Conservation (phyloP, 257 asterid genomes). For the Anisodus acutangulus region DNA sequence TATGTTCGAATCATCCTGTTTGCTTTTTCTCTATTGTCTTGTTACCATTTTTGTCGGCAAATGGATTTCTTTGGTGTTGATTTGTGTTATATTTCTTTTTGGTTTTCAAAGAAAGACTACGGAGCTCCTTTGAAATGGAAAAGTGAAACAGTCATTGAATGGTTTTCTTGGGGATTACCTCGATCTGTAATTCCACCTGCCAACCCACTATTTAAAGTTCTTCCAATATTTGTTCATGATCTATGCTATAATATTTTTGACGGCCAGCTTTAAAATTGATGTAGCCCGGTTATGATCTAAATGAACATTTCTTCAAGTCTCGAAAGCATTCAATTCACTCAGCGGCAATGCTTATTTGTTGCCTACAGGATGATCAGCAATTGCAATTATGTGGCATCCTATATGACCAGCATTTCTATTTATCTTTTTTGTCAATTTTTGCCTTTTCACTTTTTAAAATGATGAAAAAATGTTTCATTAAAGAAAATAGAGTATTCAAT, state of each 20-base stretch:
- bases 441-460: no score
- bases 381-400: background rate
- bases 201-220: background rate
- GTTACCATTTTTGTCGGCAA: background rate
- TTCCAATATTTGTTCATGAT: background rate
- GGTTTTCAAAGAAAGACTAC: background rate
- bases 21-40: constrained; percentile 18
- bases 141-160: background rate
- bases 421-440: no score
- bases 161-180: background rate
- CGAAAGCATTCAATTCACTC: background rate
- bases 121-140: constrained; percentile 18
- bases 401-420: no score
- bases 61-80: background rate
- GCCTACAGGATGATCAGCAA: constrained; percentile 2
- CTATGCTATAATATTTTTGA: background rate
- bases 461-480: no score
- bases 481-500: no score
- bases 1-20: background rate
- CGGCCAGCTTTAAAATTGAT: background rate
- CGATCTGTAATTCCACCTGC: background rate
- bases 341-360: constrained; percentile 11
- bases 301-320: background rate
- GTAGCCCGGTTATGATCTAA: background rate
- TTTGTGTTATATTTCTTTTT: background rate